Evolutionary conservation across 345 rosid species (phyloP).

Genomic region (Iberis pinnata): DNA sequence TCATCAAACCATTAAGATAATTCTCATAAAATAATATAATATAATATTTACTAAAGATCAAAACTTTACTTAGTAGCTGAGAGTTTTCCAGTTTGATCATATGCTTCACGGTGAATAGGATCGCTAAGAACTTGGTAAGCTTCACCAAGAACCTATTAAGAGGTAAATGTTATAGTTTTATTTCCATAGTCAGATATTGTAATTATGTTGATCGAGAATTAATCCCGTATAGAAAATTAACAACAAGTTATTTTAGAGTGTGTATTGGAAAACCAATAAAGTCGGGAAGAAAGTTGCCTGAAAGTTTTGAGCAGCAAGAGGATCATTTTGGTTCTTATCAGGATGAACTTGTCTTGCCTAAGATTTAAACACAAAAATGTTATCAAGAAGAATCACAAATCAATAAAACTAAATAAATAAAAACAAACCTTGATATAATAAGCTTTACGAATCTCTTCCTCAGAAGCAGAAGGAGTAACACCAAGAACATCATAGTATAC

Average conservation of each 20-base stretch:
- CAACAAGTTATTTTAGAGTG: background rate
- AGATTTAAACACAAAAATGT: no score
- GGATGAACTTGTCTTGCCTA: slow-evolving; percentile 99
- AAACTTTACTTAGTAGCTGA: slow-evolving; percentile 27
- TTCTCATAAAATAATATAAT: no score
- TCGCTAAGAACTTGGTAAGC: slow-evolving; percentile 96
- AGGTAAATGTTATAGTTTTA: no score
- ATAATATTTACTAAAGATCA: no score
- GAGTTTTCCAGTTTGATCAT: slow-evolving; percentile 68
- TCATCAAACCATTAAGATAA: background rate
- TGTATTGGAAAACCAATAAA: no score
- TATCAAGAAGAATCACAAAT: slow-evolving; percentile 1
- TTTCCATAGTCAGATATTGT: no score
- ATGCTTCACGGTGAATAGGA: slow-evolving; percentile 81
- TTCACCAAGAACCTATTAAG: slow-evolving; percentile 94
- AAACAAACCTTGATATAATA: slow-evolving; percentile 77
- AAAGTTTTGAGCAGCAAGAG: slow-evolving; percentile 83
- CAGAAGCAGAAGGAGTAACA: slow-evolving; percentile 83
- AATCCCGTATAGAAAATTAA: no score
- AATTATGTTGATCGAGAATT: no score
- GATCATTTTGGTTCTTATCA: slow-evolving; percentile 90
- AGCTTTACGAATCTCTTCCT: slow-evolving; percentile 92
- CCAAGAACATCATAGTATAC: slow-evolving; percentile 96
- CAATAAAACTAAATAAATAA: background rate
- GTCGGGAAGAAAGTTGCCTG: slow-evolving; percentile 41